Evolutionary conservation across 2,329 filamentous ascomycete species (phyloP).

Genomic region (Ceratocystis lukuohia): DNA sequence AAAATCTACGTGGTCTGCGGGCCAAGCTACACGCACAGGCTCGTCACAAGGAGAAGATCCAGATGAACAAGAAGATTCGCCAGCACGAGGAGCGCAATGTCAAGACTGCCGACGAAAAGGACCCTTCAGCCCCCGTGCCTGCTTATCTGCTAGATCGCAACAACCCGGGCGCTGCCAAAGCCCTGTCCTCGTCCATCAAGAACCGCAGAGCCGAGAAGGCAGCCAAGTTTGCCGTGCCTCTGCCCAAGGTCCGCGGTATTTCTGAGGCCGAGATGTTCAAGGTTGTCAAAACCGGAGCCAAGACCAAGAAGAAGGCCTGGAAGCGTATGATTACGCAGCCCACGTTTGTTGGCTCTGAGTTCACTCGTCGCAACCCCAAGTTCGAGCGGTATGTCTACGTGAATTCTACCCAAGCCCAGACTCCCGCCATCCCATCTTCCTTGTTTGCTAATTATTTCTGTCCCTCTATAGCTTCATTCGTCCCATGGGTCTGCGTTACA

Average conservation of each 20-base stretch:
- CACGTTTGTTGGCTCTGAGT: constrained; percentile 73
- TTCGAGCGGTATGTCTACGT: constrained; percentile 35
- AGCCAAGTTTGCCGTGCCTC: constrained; percentile 78
- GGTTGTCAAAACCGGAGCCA: constrained; percentile 91
- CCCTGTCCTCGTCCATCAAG: constrained; percentile 76
- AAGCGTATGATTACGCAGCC: constrained; percentile 52
- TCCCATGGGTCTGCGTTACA: constrained; percentile 38
- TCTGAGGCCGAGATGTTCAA: constrained; percentile 97
- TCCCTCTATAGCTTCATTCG: constrained; percentile 34
- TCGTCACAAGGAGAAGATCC: constrained; percentile 93
- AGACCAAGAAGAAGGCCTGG: constrained; percentile 73
- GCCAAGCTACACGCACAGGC: constrained; percentile 92
- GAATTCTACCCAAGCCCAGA: not conserved
- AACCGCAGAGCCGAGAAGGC: constrained; percentile 90
- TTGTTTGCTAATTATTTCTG: constrained; percentile 38
- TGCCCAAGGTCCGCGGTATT: constrained; percentile 90
- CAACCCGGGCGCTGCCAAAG: constrained; percentile 47
- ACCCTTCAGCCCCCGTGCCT: constrained; percentile 68
- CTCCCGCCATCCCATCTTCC: not conserved
- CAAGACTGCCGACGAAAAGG: constrained; percentile 72
- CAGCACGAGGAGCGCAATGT: constrained; percentile 93
- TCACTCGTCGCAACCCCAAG: constrained; percentile 78
- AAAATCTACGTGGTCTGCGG: constrained; percentile 80
- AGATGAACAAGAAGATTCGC: constrained; percentile 90
- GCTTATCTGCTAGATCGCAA: constrained; percentile 86